Conservation (phyloP, 192 early-diverging fungal genomes). For the Coemansia interrupta region DNA sequence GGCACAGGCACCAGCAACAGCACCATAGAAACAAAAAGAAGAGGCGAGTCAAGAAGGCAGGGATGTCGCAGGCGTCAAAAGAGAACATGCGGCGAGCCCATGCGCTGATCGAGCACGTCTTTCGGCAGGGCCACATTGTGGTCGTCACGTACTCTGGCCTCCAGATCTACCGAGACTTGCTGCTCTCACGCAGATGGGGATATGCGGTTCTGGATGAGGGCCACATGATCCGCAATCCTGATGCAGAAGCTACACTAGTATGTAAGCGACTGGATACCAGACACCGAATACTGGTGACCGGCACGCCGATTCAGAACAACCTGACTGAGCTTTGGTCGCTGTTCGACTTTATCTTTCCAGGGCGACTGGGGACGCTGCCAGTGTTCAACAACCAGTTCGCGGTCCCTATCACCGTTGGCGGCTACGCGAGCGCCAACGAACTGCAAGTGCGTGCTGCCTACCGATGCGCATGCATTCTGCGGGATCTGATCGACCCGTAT, state of each 20-base stretch:
- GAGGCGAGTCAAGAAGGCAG: not conserved
- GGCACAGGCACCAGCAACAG: conserved; percentile 30
- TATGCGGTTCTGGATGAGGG: conserved; percentile 93
- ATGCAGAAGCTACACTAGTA: conserved; percentile 74
- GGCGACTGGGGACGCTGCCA: conserved; percentile 60
- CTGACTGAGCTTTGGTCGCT: conserved; percentile 78
- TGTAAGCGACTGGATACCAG: conserved; percentile 71
- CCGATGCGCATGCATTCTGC: conserved; percentile 85
- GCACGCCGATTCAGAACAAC: conserved; percentile 81
- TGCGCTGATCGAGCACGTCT: conserved; percentile 30
- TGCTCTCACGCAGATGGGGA: conserved; percentile 76
- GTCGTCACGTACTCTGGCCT: conserved; percentile 86
- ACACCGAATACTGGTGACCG: conserved; percentile 71
- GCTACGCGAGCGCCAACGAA: conserved; percentile 86
- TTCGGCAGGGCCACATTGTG: conserved; percentile 67
- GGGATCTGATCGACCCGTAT: conserved; percentile 91
- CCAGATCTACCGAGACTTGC: conserved; percentile 62
- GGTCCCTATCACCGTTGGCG: conserved; percentile 87
- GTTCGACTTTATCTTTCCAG: conserved; percentile 78
- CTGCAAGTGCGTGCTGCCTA: conserved; percentile 91
- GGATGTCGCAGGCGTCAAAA: conserved; percentile 9
- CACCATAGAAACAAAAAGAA: conserved; percentile 8
- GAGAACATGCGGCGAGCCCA: conserved; percentile 26
- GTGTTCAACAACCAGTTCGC: conserved; percentile 74
- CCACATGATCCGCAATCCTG: conserved; percentile 94